These are phyloP conservation scores for Eragrostis nindensis DNA, from an alignment of 176 grass and related monocot species.

Conservation along the genomic window DNA sequence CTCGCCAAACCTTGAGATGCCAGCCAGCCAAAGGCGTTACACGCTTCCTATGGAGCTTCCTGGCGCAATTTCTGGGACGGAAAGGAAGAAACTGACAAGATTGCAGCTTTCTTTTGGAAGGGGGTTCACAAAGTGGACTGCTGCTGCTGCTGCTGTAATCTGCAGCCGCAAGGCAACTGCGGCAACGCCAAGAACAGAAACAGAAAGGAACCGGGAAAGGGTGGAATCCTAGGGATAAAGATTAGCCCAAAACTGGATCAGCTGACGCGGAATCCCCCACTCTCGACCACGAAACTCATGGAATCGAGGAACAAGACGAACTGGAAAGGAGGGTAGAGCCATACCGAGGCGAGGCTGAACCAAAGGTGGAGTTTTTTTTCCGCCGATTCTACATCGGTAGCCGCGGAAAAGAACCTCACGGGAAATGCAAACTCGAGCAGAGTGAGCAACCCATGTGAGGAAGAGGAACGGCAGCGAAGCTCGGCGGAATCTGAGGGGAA, in stretches of 20 bases:
- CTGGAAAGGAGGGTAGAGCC: neutral
- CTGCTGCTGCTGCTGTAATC: neutral
- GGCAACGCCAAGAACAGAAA: constrained; percentile 12
- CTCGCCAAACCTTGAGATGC: neutral
- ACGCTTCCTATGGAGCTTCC: neutral
- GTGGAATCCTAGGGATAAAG: neutral
- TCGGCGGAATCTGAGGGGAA: constrained; percentile 20
- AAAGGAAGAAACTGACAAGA: neutral
- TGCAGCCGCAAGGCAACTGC: constrained; percentile 10
- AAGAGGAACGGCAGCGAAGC: neutral
- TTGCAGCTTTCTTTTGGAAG: neutral
- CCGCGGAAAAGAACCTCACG: neutral
- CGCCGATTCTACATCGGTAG: neutral
- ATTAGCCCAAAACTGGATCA: constrained; percentile 22
- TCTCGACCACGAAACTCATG: neutral
- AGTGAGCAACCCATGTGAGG: neutral
- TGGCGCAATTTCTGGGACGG: neutral
- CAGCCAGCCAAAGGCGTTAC: neutral
- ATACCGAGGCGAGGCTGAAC: neutral
- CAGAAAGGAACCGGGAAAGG: neutral
- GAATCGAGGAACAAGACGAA: constrained; percentile 14
- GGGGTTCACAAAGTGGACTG: neutral
- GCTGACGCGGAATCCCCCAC: constrained; percentile 19
- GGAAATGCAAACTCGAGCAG: neutral
- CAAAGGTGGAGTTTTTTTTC: neutral